Conservation (phyloP, 495 filamentous ascomycete genomes). For the Aspergillus carlsbadensis region DNA sequence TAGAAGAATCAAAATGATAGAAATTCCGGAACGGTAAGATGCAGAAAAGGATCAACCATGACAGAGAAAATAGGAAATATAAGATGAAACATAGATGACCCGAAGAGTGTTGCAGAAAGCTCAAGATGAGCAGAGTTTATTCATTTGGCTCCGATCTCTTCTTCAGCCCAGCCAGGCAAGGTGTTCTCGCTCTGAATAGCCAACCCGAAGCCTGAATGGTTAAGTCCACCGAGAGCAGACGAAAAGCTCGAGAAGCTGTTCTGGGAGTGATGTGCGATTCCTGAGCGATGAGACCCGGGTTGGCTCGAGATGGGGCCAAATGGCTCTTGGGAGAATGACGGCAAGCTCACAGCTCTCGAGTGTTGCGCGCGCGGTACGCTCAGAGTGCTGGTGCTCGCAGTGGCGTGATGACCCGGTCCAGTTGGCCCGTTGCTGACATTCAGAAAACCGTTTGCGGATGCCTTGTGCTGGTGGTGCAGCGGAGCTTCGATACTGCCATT, state of each 20-base stretch:
- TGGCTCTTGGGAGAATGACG: constrained; percentile 65
- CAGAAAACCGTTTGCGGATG: constrained; percentile 51
- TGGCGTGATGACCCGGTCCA: constrained; percentile 43
- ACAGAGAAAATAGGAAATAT: constrained; percentile 8
- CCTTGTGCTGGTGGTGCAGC: constrained; percentile 56
- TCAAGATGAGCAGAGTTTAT: constrained; percentile 16
- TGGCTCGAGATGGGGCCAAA: constrained; percentile 48
- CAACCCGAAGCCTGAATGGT: constrained; percentile 58
- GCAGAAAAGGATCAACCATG: constrained; percentile 27
- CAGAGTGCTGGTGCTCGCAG: constrained; percentile 65
- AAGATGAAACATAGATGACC: constrained; percentile 16
- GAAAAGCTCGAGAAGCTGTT: constrained; percentile 58
- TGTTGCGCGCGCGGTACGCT: constrained; percentile 67
- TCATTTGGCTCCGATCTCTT: constrained; percentile 59
- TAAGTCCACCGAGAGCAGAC: constrained; percentile 56
- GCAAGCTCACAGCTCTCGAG: constrained; percentile 80
- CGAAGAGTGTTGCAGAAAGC: constrained; percentile 21
- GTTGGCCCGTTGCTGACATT: constrained; percentile 69
- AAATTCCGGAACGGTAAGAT: constrained; percentile 15
- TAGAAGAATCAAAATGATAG: constrained; percentile 21
- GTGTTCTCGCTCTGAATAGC: constrained; percentile 63
- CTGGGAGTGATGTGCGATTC: constrained; percentile 52
- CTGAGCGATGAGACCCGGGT: constrained; percentile 42
- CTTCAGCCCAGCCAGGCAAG: constrained; percentile 66
- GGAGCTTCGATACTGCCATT: constrained; percentile 51